phyloP scores from a whole-genome alignment of 2,329 filamentous ascomycete species.

The Fusarium dimerum region DNA sequence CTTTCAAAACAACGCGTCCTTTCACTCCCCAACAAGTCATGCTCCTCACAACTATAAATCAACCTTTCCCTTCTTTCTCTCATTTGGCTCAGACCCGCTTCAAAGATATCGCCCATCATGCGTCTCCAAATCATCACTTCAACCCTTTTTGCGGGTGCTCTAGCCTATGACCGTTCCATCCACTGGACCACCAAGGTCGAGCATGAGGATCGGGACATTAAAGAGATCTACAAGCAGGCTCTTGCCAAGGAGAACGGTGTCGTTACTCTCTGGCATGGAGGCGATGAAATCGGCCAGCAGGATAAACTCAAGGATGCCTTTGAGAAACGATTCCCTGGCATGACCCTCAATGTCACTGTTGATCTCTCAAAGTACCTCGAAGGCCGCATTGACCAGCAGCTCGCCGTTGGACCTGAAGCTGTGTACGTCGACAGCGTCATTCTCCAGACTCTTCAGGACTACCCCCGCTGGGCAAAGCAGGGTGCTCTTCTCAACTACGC shows the following conservation, averaged over 20 bases:
- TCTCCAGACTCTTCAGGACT: conserved; percentile 55
- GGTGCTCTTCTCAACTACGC: conserved; percentile 51
- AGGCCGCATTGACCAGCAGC: conserved; percentile 45
- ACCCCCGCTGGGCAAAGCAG: conserved; percentile 50
- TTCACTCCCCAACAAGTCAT: no score
- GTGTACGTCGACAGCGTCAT: conserved; percentile 43
- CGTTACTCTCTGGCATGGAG: conserved; percentile 50
- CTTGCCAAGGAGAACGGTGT: conserved; percentile 44
- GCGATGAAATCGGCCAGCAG: conserved; percentile 45
- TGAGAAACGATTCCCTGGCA: conserved; percentile 48
- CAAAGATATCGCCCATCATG: no score
- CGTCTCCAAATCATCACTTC: conserved; percentile 3
- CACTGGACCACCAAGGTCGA: conserved; percentile 24
- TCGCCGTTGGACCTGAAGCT: conserved; percentile 34
- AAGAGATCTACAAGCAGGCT: conserved; percentile 52
- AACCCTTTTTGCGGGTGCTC: conserved; percentile 8
- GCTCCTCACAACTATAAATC: no score
- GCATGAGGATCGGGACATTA: conserved; percentile 46
- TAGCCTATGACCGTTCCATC: conserved; percentile 27
- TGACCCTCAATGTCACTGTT: conserved; percentile 54
- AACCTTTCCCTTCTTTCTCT: no score
- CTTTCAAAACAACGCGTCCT: no score
- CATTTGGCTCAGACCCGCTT: no score
- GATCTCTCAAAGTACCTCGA: conserved; percentile 59
- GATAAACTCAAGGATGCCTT: conserved; percentile 44